Percentiles rank a stretch among this genome's conserved stretches.
These are phyloP conservation scores for Sicyos edulis DNA, from an alignment of 306 rosid genomes.

Conservation along the genomic window DNA sequence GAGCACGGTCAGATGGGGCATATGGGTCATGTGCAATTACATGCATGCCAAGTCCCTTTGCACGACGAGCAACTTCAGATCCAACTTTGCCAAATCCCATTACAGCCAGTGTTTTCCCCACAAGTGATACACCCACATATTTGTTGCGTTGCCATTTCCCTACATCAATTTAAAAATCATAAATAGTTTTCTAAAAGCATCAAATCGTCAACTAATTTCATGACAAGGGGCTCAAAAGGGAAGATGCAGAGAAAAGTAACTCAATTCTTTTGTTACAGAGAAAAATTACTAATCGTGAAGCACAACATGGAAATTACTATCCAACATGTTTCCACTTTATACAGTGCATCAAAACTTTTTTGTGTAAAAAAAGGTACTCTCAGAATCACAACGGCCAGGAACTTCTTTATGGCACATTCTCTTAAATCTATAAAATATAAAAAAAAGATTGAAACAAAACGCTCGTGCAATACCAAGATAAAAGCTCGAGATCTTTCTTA, in stretches of 20 bases:
- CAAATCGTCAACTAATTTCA: background rate
- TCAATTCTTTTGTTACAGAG: background rate
- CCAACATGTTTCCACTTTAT: constrained; percentile 16
- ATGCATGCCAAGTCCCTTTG: constrained; percentile 96
- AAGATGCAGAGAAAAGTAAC: background rate
- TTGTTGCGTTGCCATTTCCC: constrained; percentile 92
- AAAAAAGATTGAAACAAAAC: constrained; percentile 2
- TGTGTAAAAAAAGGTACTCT: background rate
- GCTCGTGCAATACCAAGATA: background rate
- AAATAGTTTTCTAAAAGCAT: background rate
- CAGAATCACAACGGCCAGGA: background rate
- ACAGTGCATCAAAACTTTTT: background rate
- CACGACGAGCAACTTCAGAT: constrained; percentile 93
- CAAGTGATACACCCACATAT: constrained; percentile 94
- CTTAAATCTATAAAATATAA: background rate
- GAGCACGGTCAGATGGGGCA: constrained; percentile 94
- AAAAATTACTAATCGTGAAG: background rate
- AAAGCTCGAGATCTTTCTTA: constrained; percentile 13
- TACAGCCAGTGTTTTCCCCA: constrained; percentile 89
- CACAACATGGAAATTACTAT: background rate
- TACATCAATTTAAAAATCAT: constrained; percentile 21
- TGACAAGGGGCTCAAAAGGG: too few species aligned
- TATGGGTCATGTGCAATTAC: constrained; percentile 95
- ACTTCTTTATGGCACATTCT: background rate
- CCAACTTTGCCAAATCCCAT: constrained; percentile 99